phyloP scores from a whole-genome alignment of 306 rosid species.

The Ziziphus jujuba region DNA sequence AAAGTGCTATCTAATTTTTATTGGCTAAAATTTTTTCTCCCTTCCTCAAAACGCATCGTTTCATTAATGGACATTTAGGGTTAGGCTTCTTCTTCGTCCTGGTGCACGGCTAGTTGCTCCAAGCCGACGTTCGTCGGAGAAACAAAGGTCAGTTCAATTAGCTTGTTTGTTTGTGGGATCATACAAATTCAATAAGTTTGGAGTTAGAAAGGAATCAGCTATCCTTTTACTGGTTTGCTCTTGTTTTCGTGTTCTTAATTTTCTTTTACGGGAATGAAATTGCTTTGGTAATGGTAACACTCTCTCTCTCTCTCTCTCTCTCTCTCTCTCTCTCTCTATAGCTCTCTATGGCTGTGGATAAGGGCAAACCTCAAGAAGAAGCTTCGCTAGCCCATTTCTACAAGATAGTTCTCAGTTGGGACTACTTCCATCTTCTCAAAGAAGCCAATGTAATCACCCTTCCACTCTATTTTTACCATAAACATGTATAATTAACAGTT shows the following conservation, averaged over 20 bases:
- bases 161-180: slow-evolving; percentile 1
- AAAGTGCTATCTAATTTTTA: too few species aligned
- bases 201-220: not conserved
- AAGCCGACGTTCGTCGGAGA: too few species aligned
- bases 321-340: not conserved
- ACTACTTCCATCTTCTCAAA: slow-evolving; percentile 52
- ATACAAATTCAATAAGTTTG: not conserved
- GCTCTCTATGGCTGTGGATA: slow-evolving; percentile 60
- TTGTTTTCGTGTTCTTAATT: too few species aligned
- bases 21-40: too few species aligned
- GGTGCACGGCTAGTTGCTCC: too few species aligned
- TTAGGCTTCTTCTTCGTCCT: too few species aligned
- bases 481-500: not conserved
- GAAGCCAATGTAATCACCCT: slow-evolving; percentile 38
- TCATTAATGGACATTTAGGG: too few species aligned
- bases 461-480: not conserved
- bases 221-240: not conserved
- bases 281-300: too few species aligned
- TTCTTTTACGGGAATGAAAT: too few species aligned
- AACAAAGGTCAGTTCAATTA: slow-evolving; percentile 61
- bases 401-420: slow-evolving; percentile 73
- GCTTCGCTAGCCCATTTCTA: slow-evolving; percentile 66
- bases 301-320: too few species aligned
- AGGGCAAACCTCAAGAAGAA: slow-evolving; percentile 56
- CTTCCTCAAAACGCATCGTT: too few species aligned